phyloP scores from a whole-genome alignment of 768 basidiomycete genomes.

The Termitomyces sp. region DNA sequence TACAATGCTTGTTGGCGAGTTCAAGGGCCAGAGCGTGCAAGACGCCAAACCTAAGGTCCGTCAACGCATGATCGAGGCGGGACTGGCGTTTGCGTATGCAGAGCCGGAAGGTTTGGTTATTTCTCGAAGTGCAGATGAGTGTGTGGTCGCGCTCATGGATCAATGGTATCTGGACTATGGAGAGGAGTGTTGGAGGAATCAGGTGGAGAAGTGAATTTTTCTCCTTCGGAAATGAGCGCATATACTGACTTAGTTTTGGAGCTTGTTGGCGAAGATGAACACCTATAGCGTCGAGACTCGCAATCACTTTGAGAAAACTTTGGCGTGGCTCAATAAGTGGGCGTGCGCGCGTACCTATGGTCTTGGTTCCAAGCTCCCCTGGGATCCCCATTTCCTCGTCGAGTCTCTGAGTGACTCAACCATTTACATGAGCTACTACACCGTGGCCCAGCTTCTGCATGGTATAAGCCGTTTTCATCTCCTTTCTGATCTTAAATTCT shows the following conservation, averaged over 20 bases:
- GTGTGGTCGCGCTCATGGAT: constrained; percentile 69
- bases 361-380: constrained; percentile 91
- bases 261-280: constrained; percentile 82
- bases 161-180: constrained; percentile 99
- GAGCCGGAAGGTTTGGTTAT: constrained; percentile 74
- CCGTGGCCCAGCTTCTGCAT: constrained; percentile 87
- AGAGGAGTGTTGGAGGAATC: constrained; percentile 80
- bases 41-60: constrained; percentile 91
- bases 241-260: constrained; percentile 27
- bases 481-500: not conserved
- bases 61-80: constrained; percentile 73
- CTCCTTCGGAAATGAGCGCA: constrained; percentile 1
- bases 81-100: constrained; percentile 86
- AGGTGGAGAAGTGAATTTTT: constrained; percentile 60
- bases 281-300: constrained; percentile 90
- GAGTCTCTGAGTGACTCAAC: constrained; percentile 97
- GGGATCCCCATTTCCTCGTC: constrained; percentile 96
- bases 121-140: too few relatives aligned
- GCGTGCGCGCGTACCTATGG: constrained; percentile 98
- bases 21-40: constrained; percentile 83
- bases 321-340: constrained; percentile 98
- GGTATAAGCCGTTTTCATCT: constrained; percentile 41
- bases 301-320: constrained; percentile 84
- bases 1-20: constrained; percentile 88
- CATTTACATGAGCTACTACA: constrained; percentile 98